Base-by-base conservation (phyloP, 2,329 filamentous ascomycete species). In the Calonectria crousiana region DNA sequence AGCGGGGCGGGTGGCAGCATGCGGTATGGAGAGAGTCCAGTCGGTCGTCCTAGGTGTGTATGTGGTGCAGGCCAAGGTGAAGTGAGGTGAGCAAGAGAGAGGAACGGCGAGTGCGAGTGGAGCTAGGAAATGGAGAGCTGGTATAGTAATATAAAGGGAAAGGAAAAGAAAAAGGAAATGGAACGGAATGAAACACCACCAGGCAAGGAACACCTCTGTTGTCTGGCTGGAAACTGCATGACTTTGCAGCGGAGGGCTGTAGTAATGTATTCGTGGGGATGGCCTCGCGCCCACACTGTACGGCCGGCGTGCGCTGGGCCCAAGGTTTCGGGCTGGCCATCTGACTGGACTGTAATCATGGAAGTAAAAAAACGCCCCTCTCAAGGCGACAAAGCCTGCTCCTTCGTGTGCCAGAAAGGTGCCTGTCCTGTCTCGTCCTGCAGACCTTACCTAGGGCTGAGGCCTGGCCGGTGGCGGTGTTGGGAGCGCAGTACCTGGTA, bases 251-350 rank as follows among this genome's bases (percentile, higher is more conserved):
- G 65, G 71, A 67, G 60, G 71, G 64, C 60, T 58, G 36, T 68
- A 77, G 76, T 47, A 74, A 73, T 71, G 74, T 74, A 77, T 73
- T 73, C 72, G 76, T 52, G 67, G 67, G 73, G 67, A 47, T 52
- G 49, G 66, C 66, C 67, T 65, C 14, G 44, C 52, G 32, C 49
- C 67, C 78, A 78, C 79, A 81, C 78, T 80, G 79, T 80, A 76
- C 69, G 65, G 74, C 66, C 62, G 44, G 38, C 32, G 56, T 56
- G 53, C 65, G 53, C 47, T 28, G 26, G n/a, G 13, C 26, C 16
- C 60, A 65, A 62, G 36, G 62, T 60, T 68, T 66, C 13, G 58
- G 69, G 26, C 69, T 41, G 67, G 28, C 38, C 38, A 51, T 53
- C 58, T 69, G 41, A 73, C 71, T 73, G 71, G 71, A 38, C 44